Percentiles rank a stretch among this genome's conserved stretches.
Conservation (phyloP, 345 rosid genomes). For the Mangifera indica region DNA sequence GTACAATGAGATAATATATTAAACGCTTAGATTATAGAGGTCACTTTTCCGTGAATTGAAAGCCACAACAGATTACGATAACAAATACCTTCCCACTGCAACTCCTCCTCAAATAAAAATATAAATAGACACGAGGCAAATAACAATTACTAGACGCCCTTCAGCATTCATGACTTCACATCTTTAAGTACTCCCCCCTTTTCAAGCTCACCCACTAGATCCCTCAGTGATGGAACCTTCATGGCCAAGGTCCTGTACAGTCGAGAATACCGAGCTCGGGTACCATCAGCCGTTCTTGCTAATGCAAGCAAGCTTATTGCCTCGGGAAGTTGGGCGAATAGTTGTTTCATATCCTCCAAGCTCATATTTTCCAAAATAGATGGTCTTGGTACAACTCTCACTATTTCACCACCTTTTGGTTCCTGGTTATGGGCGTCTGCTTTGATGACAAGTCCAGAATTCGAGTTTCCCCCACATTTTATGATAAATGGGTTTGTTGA, state of each 20-base stretch:
- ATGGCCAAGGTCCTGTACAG: slow-evolving; percentile 91
- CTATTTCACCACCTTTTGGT: slow-evolving; percentile 86
- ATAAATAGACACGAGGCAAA: slow-evolving; percentile 7
- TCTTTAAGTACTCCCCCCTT: slow-evolving; percentile 80
- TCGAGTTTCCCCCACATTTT: slow-evolving; percentile 90
- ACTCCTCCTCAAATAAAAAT: background rate
- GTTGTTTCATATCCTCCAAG: slow-evolving; percentile 85
- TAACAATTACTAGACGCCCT: background rate
- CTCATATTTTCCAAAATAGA: slow-evolving; percentile 65
- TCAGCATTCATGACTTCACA: slow-evolving; percentile 42
- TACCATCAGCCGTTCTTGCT: slow-evolving; percentile 89
- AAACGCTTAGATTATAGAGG: background rate
- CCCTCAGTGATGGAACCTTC: slow-evolving; percentile 91
- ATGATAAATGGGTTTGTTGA: slow-evolving; percentile 83
- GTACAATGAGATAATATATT: slow-evolving; percentile 8
- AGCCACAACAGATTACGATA: background rate
- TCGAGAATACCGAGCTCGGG: slow-evolving; percentile 91
- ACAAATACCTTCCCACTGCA: background rate
- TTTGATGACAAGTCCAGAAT: slow-evolving; percentile 86
- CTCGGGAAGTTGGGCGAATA: slow-evolving; percentile 84
- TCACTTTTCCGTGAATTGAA: background rate
- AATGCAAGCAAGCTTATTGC: slow-evolving; percentile 90
- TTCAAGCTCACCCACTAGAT: slow-evolving; percentile 84
- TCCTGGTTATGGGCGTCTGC: slow-evolving; percentile 90
- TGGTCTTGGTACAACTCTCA: slow-evolving; percentile 88